Percentiles rank a stretch among this genome's conserved stretches.
Evolutionary conservation across 2,329 filamentous ascomycete genomes (phyloP).

Genomic region (Bimuria novae-zelandiae): DNA sequence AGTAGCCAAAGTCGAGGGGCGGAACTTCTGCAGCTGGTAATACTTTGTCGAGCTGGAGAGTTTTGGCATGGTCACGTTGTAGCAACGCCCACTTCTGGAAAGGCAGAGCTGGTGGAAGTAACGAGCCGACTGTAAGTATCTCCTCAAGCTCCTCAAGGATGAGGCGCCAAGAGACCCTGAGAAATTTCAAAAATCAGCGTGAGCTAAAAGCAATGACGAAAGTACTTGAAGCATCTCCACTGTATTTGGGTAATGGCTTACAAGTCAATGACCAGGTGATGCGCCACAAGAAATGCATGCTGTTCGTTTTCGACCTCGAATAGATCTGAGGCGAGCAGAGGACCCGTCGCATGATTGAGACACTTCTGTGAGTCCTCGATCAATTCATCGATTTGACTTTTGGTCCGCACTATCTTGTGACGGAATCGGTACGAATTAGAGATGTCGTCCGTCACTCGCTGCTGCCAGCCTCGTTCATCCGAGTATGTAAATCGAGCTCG

Average conservation of each 20-base stretch:
- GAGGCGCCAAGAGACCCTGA: constrained; percentile 55
- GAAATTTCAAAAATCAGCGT: too few relatives aligned
- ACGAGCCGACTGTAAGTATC: constrained; percentile 32
- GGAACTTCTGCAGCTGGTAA: constrained; percentile 39
- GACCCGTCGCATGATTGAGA: constrained; percentile 30
- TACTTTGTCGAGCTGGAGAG: constrained; percentile 27
- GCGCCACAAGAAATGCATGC: constrained; percentile 41
- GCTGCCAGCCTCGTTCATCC: constrained; percentile 33
- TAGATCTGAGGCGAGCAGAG: constrained; percentile 42
- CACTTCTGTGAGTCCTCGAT: constrained; percentile 39
- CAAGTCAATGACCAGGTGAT: constrained; percentile 50
- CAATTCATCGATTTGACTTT: constrained; percentile 33
- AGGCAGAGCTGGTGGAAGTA: constrained; percentile 36
- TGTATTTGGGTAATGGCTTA: too few relatives aligned
- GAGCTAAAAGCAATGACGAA: too few relatives aligned
- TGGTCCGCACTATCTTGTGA: constrained; percentile 23
- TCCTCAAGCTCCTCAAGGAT: constrained; percentile 52
- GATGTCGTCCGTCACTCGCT: constrained; percentile 39
- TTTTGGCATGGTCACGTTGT: constrained; percentile 42
- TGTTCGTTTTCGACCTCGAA: constrained; percentile 39
- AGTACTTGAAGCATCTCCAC: too few relatives aligned
- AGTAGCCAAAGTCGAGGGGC: constrained; percentile 42
- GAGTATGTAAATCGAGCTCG: constrained; percentile 34
- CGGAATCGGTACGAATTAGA: constrained; percentile 35
- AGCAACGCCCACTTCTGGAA: constrained; percentile 49